Evolutionary conservation across 371 early-diverging fungal species (phyloP).

Genomic region (Chytridiales sp.): DNA sequence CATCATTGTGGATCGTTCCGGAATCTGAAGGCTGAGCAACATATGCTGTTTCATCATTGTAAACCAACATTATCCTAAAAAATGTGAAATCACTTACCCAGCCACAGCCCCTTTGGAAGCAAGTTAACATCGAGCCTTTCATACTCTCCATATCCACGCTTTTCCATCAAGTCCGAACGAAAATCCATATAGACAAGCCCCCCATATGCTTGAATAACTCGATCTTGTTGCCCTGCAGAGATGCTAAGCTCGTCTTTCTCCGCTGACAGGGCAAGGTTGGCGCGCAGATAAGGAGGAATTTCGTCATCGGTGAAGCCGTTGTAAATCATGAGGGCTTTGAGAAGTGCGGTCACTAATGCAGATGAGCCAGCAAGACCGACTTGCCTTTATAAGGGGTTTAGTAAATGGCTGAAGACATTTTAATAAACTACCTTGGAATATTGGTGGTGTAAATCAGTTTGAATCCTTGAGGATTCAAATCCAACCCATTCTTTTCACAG

Average conservation of each 20-base stretch:
- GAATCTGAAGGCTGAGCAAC: slow-evolving; percentile 65
- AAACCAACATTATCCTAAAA: not conserved
- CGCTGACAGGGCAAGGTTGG: slow-evolving; percentile 59
- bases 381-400: slow-evolving; percentile 37
- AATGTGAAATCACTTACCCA: slow-evolving; percentile 18
- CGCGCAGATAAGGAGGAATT: slow-evolving; percentile 56
- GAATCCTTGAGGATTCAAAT: slow-evolving; percentile 53
- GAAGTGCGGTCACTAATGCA: slow-evolving; percentile 62
- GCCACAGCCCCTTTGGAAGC: slow-evolving; percentile 46
- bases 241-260: slow-evolving; percentile 67
- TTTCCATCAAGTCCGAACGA: slow-evolving; percentile 51
- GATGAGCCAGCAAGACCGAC: slow-evolving; percentile 74
- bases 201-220: slow-evolving; percentile 67
- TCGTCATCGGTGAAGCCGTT: slow-evolving; percentile 41
- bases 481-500: slow-evolving; percentile 45
- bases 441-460: slow-evolving; percentile 58
- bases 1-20: slow-evolving; percentile 60
- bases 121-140: slow-evolving; percentile 37
- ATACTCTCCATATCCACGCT: slow-evolving; percentile 61
- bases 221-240: slow-evolving; percentile 67
- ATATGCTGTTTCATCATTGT: slow-evolving; percentile 53
- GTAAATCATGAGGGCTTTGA: slow-evolving; percentile 53
- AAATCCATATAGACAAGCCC: slow-evolving; percentile 74
- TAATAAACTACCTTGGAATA: slow-evolving; percentile 50
- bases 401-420: not conserved